Conservation (phyloP, 768 basidiomycete species). For the Collybiopsis luxurians region DNA sequence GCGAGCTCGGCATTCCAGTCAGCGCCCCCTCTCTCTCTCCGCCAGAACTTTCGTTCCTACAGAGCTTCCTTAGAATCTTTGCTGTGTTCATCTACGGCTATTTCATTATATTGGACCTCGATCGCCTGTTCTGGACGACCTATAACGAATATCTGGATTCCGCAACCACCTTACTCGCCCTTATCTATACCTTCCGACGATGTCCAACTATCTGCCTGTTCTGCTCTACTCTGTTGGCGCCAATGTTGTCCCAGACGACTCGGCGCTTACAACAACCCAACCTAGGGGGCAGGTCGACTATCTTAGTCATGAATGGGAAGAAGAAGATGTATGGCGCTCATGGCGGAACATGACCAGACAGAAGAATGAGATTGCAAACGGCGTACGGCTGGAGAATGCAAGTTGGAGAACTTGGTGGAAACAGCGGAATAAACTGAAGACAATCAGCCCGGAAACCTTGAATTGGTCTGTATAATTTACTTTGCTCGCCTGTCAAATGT, state of each 20-base stretch:
- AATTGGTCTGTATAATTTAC: constrained; percentile 76
- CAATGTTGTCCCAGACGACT: constrained; percentile 68
- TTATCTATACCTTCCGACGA: constrained; percentile 20
- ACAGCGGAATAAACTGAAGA: constrained; percentile 94
- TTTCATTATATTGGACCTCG: neutral
- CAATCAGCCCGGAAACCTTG: constrained; percentile 93
- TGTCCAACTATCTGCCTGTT: constrained; percentile 71
- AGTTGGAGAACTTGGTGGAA: constrained; percentile 99
- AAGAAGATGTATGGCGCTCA: constrained; percentile 98
- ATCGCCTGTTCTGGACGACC: neutral
- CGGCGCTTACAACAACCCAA: constrained; percentile 76
- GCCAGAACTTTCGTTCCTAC: neutral
- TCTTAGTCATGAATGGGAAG: constrained; percentile 94
- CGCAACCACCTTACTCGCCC: neutral
- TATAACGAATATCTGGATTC: neutral
- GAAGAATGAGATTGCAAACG: constrained; percentile 98
- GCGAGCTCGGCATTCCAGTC: neutral
- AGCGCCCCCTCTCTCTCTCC: neutral
- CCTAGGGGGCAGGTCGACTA: constrained; percentile 97
- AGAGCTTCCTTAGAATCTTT: neutral
- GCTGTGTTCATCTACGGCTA: neutral
- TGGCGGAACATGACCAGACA: constrained; percentile 98
- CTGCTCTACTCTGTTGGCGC: constrained; percentile 62
- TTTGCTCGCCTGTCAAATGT: constrained; percentile 5
- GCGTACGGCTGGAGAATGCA: constrained; percentile 92